Evolutionary conservation across 2,329 filamentous ascomycete species (phyloP).

Genomic region (Calonectria hawksworthii): DNA sequence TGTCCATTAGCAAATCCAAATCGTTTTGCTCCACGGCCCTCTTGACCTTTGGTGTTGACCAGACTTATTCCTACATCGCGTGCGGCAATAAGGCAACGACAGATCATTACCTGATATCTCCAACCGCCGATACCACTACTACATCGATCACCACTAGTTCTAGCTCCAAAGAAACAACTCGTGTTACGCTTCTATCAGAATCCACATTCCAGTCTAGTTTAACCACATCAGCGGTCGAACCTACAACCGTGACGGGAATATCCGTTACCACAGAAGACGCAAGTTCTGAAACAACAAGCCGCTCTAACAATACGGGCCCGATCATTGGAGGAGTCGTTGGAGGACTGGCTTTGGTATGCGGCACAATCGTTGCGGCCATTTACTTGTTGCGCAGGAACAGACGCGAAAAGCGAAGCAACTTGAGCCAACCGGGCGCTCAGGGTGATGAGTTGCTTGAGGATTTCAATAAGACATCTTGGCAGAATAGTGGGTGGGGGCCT

Average conservation of each 20-base stretch:
- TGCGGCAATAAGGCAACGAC: slow-evolving; percentile 47
- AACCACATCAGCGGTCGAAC: too few relatives aligned
- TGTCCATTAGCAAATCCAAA: not conserved
- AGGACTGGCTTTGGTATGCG: slow-evolving; percentile 51
- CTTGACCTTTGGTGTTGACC: slow-evolving; percentile 48
- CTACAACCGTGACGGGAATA: slow-evolving; percentile 15
- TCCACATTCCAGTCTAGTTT: not conserved
- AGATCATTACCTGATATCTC: slow-evolving; percentile 41
- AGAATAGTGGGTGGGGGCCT: not conserved
- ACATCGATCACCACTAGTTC: not conserved
- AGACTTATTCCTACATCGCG: slow-evolving; percentile 53
- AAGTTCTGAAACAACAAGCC: not conserved
- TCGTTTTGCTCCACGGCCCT: slow-evolving; percentile 52
- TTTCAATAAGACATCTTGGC: not conserved
- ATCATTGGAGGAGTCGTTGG: slow-evolving; percentile 54
- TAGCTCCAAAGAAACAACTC: not conserved
- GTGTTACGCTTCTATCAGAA: not conserved
- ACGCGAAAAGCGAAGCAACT: not conserved
- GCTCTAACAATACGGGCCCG: slow-evolving; percentile 45
- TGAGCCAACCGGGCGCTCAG: not conserved
- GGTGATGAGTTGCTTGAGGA: not conserved
- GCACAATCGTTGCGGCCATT: slow-evolving; percentile 37
- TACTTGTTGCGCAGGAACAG: slow-evolving; percentile 13
- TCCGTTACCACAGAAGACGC: not conserved
- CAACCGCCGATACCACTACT: slow-evolving; percentile 23